A percentile compares a stretch with the other conserved stretches of the same genome.
Evolutionary conservation across 495 filamentous ascomycete genomes (phyloP).

Genomic region (Hapsidospora chrysogenum): DNA sequence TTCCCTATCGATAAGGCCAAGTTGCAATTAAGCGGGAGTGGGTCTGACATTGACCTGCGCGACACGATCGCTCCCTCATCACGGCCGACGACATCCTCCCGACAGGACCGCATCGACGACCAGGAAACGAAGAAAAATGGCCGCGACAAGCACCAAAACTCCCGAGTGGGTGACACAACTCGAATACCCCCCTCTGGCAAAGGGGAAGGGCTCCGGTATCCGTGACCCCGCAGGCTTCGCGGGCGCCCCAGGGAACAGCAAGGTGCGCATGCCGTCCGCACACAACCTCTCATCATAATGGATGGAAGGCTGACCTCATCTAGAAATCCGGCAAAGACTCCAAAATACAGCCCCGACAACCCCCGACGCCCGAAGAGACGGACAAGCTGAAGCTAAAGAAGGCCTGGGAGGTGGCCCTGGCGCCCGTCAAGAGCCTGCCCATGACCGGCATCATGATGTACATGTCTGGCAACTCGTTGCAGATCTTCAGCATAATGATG

Average conservation of each 20-base stretch:
- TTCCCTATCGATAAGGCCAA: too few species aligned
- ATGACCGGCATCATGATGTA: conserved; percentile 99
- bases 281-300: conserved; percentile 1
- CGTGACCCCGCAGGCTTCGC: conserved; percentile 82
- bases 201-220: conserved; percentile 41
- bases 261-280: conserved; percentile 17
- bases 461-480: conserved; percentile 96
- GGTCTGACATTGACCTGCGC: too few species aligned
- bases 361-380: conserved; percentile 62
- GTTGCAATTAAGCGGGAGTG: too few species aligned
- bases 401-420: conserved; percentile 94
- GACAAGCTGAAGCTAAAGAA: conserved; percentile 95
- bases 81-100: too few species aligned
- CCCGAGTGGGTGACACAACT: conserved; percentile 60
- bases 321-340: conserved; percentile 28
- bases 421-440: conserved; percentile 81
- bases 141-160: neutral
- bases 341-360: conserved; percentile 26
- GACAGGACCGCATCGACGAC: too few species aligned
- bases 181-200: conserved; percentile 41
- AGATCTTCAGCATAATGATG: conserved; percentile 99
- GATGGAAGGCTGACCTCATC: conserved; percentile 3
- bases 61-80: too few species aligned
- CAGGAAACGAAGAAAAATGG: too few species aligned
- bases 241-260: conserved; percentile 31